Percentiles rank a stretch among this genome's conserved stretches.
Conservation (phyloP, 106 monocot species). For the Platanthera zijinensis region DNA sequence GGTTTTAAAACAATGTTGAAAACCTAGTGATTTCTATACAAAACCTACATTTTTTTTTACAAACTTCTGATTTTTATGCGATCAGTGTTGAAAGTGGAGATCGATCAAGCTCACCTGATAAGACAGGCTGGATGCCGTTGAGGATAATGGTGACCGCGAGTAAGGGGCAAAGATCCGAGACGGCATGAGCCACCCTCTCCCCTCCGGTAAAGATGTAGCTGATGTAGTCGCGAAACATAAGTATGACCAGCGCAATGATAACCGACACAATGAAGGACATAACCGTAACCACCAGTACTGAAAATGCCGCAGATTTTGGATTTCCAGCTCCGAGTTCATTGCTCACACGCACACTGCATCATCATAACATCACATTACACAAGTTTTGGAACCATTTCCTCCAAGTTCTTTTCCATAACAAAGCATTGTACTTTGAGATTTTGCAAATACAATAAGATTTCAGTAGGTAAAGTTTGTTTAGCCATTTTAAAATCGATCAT, state of each 20-base stretch:
- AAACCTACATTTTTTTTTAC: neutral
- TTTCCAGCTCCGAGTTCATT: constrained; percentile 84
- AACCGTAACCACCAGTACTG: constrained; percentile 63
- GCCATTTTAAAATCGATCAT: too few relatives aligned
- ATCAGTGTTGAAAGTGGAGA: neutral
- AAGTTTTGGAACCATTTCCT: neutral
- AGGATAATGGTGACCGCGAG: constrained; percentile 70
- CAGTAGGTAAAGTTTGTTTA: too few relatives aligned
- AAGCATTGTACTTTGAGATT: neutral
- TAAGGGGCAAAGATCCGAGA: constrained; percentile 70
- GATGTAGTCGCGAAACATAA: constrained; percentile 46
- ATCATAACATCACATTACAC: neutral
- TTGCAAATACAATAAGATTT: neutral
- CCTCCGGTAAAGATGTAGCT: constrained; percentile 88
- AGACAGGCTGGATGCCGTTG: constrained; percentile 78
- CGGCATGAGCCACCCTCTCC: constrained; percentile 55
- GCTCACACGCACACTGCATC: constrained; percentile 74
- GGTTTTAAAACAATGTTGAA: too few relatives aligned
- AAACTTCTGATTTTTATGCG: neutral
- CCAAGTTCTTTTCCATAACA: neutral
- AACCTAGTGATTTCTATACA: too few relatives aligned
- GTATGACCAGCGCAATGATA: constrained; percentile 30
- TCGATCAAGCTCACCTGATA: constrained; percentile 37
- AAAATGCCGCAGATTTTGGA: constrained; percentile 74
- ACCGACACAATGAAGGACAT: constrained; percentile 34